Evolutionary conservation across 768 basidiomycete species (phyloP), one percentile per base, ranked within the genome.

Genomic region (Suillus clintonianus): DNA sequence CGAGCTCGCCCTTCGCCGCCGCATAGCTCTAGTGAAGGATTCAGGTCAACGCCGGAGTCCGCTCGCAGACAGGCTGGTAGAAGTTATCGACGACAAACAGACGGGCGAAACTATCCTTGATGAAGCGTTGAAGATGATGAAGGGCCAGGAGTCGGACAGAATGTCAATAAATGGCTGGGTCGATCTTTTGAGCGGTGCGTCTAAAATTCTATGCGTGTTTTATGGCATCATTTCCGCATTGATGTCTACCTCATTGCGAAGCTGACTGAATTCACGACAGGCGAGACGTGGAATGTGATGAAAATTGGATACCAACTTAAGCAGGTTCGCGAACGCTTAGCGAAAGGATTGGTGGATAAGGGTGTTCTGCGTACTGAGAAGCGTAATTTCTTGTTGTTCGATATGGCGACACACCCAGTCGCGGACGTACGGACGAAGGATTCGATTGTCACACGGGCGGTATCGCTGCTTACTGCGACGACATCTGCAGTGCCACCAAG

Each of bases 231-330:
- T 56, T 17, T 2, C 14, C 36, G 55, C 55, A 56, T 56, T 55
- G 53, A 55, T 55, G 36, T 24, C 14, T 14, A 17, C 56, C 55
- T 59, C 30, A 27, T 54, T 14, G 37, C 41, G 34, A 32, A 64
- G 37, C 42, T 54, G 30, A 50, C 43, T 54, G n/a, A n/a, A n/a
- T 15, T 41, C n/a, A 50, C 32, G 19, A 8, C 72, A 98, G 96
- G 97, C 61, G 97, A 99, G 80, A 99, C 97, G 55, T 99, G 97
- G 97, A 99, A 99, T 77, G 95, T 99, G 9, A 95, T 98, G 90
- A 99, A 99, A 80, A 99, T 99, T 61, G 96, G 96, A 27, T 99
- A 94, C 78, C 97, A 99, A 77, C 89, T 99, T 54, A 98, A 98
- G 77, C 97, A 98, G 79, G 97, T 99, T 45, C 90, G 97, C 53